Base-by-base conservation (phyloP, 495 filamentous ascomycete genomes). In the Penicillium angulare region DNA sequence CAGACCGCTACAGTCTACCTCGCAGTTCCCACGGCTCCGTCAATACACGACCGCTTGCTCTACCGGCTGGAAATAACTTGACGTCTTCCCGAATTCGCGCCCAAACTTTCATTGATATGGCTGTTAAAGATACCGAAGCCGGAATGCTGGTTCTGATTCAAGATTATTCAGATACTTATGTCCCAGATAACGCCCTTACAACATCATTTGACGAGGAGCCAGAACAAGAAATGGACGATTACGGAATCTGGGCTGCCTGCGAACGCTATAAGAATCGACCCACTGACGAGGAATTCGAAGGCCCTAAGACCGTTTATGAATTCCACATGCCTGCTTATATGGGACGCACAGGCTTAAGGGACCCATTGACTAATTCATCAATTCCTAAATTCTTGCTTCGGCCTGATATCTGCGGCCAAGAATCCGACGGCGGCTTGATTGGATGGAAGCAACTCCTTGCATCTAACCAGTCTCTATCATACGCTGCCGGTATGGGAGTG, bases 51-150 rank as follows among this genome's bases (percentile, higher is more conserved):
- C 72, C 72, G 2, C 63, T 71, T 42, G 74, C 72, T 5, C 53
- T 78, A 17, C 74, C 74, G 3, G 66, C 63, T 7, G 73, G 73
- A 3, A 78, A 76, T 42, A 75, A 76, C 34, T 41, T 78, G 50
- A 76, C 72, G 3, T 75, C 72, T 12, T 66, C 74, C 5, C 73
- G 74, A 5, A 76, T 78, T 24, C 70, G 74, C 16, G 73, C 74
- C 1, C 74, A 78, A 43, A 76, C 72, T 0, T 75, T 75, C 36
- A 78, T 78, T 34, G 74, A 78, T 35, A 76, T 74, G 66, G 74
- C 74, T 3, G 62, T 63, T 10, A 76, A 72, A 48, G 71, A 75
- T 42, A 69, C 66, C 1, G 73, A 76, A 52, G 59, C 59, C 1
- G 73, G 73, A 15, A 67, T 76, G 68, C 62, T 50, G 15, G 66